These are phyloP conservation scores for Fusarium chuoi DNA, from an alignment of 2,329 filamentous ascomycete genomes.

Conservation along the genomic window DNA sequence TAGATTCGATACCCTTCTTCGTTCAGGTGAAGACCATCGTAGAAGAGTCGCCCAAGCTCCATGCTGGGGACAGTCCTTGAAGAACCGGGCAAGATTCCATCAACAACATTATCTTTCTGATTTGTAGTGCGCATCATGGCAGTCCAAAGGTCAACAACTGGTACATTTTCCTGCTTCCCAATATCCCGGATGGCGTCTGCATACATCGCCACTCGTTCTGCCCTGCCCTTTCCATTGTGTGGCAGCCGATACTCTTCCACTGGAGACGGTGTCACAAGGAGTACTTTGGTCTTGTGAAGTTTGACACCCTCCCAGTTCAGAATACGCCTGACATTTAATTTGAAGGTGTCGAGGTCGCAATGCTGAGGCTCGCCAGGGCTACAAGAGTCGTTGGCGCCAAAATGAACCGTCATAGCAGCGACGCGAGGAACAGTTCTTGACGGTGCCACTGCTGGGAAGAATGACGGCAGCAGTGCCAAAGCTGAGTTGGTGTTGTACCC, in stretches of 20 bases:
- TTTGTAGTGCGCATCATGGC: background rate
- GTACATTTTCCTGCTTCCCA: background rate
- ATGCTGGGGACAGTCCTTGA: background rate
- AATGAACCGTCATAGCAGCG: background rate
- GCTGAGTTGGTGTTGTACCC: background rate
- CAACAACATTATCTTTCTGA: background rate
- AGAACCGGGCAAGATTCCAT: background rate
- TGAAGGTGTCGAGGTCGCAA: background rate
- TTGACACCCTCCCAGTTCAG: background rate
- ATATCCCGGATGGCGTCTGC: background rate
- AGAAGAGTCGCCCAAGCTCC: background rate
- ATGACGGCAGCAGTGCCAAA: background rate
- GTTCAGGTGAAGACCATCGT: background rate
- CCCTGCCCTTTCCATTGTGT: background rate
- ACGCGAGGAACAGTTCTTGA: background rate
- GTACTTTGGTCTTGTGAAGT: background rate
- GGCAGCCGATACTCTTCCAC: constrained; percentile 1
- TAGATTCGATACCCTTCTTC: background rate
- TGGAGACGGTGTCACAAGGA: background rate
- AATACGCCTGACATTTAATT: background rate
- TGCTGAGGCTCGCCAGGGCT: background rate
- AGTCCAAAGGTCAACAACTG: background rate
- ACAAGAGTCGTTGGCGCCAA: background rate
- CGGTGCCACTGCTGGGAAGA: background rate
- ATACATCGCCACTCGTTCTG: background rate